Evolutionary conservation across 1,284 basidiomycete genomes (phyloP), one percentile per base, ranked within the genome.

Genomic region (Boletus sp.): DNA sequence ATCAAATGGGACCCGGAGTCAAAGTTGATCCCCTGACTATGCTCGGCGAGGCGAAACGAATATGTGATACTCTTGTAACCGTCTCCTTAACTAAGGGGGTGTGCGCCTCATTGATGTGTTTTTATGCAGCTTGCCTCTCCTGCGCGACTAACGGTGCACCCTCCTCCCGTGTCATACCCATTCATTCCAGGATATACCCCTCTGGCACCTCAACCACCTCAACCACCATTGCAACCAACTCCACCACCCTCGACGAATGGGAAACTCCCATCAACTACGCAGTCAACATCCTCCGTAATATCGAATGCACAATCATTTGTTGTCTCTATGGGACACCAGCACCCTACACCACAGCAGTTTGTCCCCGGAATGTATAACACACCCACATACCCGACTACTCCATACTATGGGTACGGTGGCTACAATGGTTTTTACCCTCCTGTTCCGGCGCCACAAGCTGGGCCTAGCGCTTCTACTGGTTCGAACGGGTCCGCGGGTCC

Each of bases 11-110:
- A 9, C 78, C 82, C 10, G 72, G 72, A 8, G 76, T 71, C 49
- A 84, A 84, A 55, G 74, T 88, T 10, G 87, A 89, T 58, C 88
- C 87, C 9, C 59, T 90, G 37, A 68, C 69, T 44, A 80, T 90
- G 76, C 73, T 90, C 5, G 75, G 68, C 34, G 86, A 89, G 48
- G 87, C 88, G 5, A 88, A 88, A 64, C 75, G 79, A 39, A 78
- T 84, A 19, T 90, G 88, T 53, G 87, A 90, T 64, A 77, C 75
- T 22, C 73, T 90, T 22, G 86, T 89, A 66, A 65, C 75, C 63
- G 17, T 50, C 39, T 51, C 50, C 54, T 54, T 45, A 41, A 44
- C 39, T 23, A 25, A 25, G 22, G 25, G 44, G 25, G 41, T 50
- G 40, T 49, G 10, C 42, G 37, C 10, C 39, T 52, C n/a, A 23